Base-by-base conservation (phyloP, 129 eudicot genomes). In the Flaveria bidentis region DNA sequence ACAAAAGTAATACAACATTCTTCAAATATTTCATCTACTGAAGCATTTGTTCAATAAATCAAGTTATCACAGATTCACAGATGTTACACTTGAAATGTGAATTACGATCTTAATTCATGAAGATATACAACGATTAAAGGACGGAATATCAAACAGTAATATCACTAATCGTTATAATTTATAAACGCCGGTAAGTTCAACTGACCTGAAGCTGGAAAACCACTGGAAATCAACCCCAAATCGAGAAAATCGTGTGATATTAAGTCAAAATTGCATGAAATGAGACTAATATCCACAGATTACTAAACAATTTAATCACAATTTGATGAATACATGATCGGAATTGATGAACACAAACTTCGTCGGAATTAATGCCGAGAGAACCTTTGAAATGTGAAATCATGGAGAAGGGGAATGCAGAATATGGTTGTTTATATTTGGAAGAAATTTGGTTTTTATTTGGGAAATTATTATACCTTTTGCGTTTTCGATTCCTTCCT, bases 121-220 rank as follows among this genome's bases (percentile, higher is more conserved):
- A 65, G 2, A 65, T 6, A 41, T 41, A 36, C 68, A 36, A 15
- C 25, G 15, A 13, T 15, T 0, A 65, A 33, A 33, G 12, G 39
- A 65, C 0, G 11, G 2, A 65, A 6, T 0, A 63, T 1, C 46
- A 30, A 36, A 13, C 70, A 39, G 25, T 41, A 41, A 10, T 41
- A 41, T 5, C 22, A 11, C 41, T 36, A 36, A 20, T 22, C 39
- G 39, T 23, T 22, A 46, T 6, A 69, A 45, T 22, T 45, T 11
- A 68, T 68, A 67, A 39, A 1, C 3, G 47, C 52, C 12, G 50
- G 56, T 68, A 13, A 68, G 33, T 42, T 68, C 18, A 18, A 69
- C 57, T 69, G 73, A 69, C 73, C 73, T 46, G 17, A 65, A 7
- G 18, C 67, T 44, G 44, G 42, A 62, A 62, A 62, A 12, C 12